Evolutionary conservation across 106 monocot genomes (phyloP).

Genomic region (Platanthera zijinensis): DNA sequence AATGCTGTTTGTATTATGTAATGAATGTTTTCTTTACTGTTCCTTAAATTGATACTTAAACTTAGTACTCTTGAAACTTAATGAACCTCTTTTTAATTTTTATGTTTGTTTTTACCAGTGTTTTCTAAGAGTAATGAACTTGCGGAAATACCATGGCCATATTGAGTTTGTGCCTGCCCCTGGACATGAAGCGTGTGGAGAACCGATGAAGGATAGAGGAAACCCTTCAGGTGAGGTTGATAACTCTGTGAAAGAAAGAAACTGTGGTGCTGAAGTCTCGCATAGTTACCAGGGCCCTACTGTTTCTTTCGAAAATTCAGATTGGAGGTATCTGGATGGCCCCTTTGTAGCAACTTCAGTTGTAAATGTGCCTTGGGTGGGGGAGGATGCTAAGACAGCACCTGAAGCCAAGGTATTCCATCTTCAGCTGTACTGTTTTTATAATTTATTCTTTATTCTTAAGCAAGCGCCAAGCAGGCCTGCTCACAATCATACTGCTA

Average conservation of each 20-base stretch:
- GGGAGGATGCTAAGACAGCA: conserved; percentile 49
- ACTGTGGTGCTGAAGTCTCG: not conserved
- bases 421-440: not conserved
- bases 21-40: not conserved
- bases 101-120: conserved; percentile 18
- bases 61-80: not conserved
- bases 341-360: conserved; percentile 67
- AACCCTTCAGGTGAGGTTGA: not conserved
- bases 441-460: conserved; percentile 5
- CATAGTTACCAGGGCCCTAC: conserved; percentile 53
- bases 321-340: conserved; percentile 69
- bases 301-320: conserved; percentile 21
- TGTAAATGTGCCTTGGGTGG: conserved; percentile 71
- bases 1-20: not conserved
- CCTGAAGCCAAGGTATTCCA: conserved; percentile 74
- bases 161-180: conserved; percentile 63
- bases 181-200: conserved; percentile 58
- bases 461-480: not conserved
- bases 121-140: conserved; percentile 45
- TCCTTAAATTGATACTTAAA: not conserved
- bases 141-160: conserved; percentile 50
- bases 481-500: not conserved
- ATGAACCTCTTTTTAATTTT: not conserved
- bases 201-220: conserved; percentile 21
- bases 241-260: not conserved